Evolutionary conservation across 2,329 filamentous ascomycete species (phyloP), one percentile per base, ranked within the genome.

Genomic region (Aspergillus sp.): DNA sequence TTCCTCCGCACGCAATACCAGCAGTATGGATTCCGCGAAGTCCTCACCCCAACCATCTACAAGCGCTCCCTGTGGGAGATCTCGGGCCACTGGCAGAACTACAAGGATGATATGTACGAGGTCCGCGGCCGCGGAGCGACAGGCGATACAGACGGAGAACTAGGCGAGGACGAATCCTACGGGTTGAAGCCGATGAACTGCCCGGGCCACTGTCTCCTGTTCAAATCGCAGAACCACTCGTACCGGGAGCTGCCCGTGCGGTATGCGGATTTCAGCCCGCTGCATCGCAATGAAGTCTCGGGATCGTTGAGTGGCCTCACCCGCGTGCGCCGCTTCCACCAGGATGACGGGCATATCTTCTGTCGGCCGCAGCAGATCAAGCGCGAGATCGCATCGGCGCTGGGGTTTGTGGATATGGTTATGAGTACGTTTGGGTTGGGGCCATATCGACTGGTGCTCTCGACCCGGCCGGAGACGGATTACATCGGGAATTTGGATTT

Each of bases 141-240:
- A 26, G 71, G 70, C 3, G 61, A 70, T 41, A 70, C 52, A 32
- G 67, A 68, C 4, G 65, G 64, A 2, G 73, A 79, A 50, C 52
- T 65, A 5, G 75, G 73, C 19, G 79, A 82, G 50, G 80, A 85
- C 51, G 81, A 83, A 53, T 84, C 86, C 52, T 94, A 87, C 66
- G 87, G 86, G 12, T 71, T 94, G 56, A 94, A 94, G 67, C 88
- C 88, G 9, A 94, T 94, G 88, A 94, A 94, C 63, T 94, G 88
- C 62, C 88, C 88, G 0, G 88, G 88, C 3, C 88, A 94, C 66
- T 94, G 88, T 63, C 73, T 94, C 52, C 79, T 94, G 51, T 94
- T 94, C 63, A 83, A 79, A 50, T 83, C 83, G 41, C 79, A 83
- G 54, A 76, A 77, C 48, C 81, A 82, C 50, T 88, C 83, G 56